phyloP scores from a whole-genome alignment of 2,329 filamentous ascomycete species.

The Neonectria faginata region DNA sequence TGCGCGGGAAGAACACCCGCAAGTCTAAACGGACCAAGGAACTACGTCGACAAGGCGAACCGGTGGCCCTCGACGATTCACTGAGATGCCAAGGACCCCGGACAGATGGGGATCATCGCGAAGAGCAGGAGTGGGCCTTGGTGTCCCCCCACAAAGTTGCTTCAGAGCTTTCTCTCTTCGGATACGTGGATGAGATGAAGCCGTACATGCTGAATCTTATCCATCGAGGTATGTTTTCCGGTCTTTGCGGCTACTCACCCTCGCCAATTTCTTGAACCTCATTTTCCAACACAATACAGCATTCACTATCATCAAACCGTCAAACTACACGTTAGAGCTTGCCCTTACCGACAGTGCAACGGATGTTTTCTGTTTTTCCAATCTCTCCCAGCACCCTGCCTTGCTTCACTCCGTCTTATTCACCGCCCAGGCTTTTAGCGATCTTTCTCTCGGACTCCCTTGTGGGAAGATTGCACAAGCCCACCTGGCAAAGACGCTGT shows the following conservation, averaged over 20 bases:
- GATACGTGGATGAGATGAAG: constrained; percentile 20
- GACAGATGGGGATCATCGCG: too few species aligned
- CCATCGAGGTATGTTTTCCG: constrained; percentile 20
- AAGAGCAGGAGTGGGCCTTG: constrained; percentile 10
- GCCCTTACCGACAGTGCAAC: constrained; percentile 21
- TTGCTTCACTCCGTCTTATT: constrained; percentile 43
- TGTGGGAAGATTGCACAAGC: constrained; percentile 30
- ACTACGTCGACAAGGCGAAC: background rate
- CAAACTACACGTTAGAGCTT: constrained; percentile 32
- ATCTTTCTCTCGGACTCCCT: constrained; percentile 13
- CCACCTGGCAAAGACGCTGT: constrained; percentile 38
- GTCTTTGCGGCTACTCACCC: background rate
- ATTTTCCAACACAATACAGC: constrained; percentile 13
- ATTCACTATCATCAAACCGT: constrained; percentile 38
- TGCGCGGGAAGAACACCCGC: constrained; percentile 45
- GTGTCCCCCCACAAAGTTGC: constrained; percentile 22
- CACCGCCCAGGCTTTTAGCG: constrained; percentile 41
- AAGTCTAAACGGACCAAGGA: constrained; percentile 19
- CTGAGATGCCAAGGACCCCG: background rate
- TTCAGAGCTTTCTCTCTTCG: constrained; percentile 28
- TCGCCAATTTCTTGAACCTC: background rate
- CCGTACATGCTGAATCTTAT: constrained; percentile 31
- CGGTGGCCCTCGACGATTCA: background rate
- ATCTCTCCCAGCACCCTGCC: constrained; percentile 35
- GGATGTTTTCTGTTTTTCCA: constrained; percentile 37